Conservation (phyloP, 805 yeast genomes). For the Sungouiella blattae region DNA sequence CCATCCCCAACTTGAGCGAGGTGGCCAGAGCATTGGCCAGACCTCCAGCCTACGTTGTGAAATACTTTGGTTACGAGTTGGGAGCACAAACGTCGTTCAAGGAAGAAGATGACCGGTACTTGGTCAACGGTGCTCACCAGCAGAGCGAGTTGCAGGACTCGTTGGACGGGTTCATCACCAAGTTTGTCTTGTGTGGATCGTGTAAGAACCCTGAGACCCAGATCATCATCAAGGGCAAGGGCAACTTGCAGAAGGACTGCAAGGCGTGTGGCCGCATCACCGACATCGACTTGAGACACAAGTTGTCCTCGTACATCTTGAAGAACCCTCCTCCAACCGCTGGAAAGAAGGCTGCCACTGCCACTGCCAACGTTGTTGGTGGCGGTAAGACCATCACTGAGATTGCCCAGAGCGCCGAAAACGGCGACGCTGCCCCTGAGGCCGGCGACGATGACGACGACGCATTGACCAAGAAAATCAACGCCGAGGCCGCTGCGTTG, state of each 20-base stretch:
- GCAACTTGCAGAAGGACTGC: constrained; percentile 82
- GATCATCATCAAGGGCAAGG: constrained; percentile 72
- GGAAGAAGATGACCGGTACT: constrained; percentile 77
- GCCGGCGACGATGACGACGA: constrained; percentile 60
- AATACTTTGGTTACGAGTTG: constrained; percentile 92
- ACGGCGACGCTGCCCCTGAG: constrained; percentile 28
- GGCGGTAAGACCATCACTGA: constrained; percentile 81
- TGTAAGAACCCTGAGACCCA: constrained; percentile 99
- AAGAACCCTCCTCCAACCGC: constrained; percentile 84
- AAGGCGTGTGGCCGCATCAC: constrained; percentile 97
- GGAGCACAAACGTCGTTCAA: constrained; percentile 92
- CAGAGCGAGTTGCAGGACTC: constrained; percentile 87
- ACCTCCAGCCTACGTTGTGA: constrained; percentile 88
- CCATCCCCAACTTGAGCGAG: constrained; percentile 82
- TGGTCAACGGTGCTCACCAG: constrained; percentile 94
- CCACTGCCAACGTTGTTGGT: constrained; percentile 84
- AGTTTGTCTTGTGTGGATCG: constrained; percentile 87
- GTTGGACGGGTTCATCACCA: constrained; percentile 89
- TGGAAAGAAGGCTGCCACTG: constrained; percentile 80
- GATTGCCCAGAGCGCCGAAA: constrained; percentile 55
- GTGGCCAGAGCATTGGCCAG: constrained; percentile 93
- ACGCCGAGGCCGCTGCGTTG: constrained; percentile 76
- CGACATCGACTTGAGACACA: constrained; percentile 78
- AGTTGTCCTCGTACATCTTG: constrained; percentile 78
- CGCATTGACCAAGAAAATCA: constrained; percentile 71